phyloP scores from a whole-genome alignment of 2,329 filamentous ascomycete genomes.

The Lasiodiplodia hormozganensis region DNA sequence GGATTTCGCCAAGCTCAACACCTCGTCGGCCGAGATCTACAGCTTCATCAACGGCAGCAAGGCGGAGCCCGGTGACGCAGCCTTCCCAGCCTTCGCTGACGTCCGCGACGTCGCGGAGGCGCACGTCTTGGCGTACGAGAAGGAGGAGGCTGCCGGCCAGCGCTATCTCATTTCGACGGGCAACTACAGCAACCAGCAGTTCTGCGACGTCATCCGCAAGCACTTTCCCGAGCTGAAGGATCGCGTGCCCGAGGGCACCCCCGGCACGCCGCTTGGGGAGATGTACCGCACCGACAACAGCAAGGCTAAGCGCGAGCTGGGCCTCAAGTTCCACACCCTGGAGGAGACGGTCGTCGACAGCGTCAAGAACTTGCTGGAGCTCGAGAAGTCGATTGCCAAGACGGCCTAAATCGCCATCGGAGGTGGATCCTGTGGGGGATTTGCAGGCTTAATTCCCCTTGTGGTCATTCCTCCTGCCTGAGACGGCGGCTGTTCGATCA shows the following conservation, averaged over 20 bases:
- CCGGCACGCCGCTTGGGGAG: constrained; percentile 40
- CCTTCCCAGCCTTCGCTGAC: constrained; percentile 56
- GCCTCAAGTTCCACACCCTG: constrained; percentile 48
- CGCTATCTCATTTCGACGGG: constrained; percentile 21
- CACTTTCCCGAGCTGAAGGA: constrained; percentile 48
- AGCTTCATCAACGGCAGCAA: constrained; percentile 19
- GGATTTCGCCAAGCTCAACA: constrained; percentile 15
- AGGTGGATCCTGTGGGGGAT: constrained; percentile 10
- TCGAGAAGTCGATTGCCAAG: constrained; percentile 33
- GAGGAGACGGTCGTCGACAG: constrained; percentile 47
- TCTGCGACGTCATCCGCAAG: constrained; percentile 31
- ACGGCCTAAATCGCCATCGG: not conserved
- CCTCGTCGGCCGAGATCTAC: constrained; percentile 15
- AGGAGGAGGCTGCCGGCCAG: constrained; percentile 22
- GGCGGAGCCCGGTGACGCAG: constrained; percentile 1
- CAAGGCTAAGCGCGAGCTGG: constrained; percentile 50
- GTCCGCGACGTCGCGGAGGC: constrained; percentile 55
- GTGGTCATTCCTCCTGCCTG: constrained; percentile 14
- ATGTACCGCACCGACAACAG: constrained; percentile 52
- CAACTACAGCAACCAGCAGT: constrained; percentile 25
- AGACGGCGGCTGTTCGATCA: constrained; percentile 4
- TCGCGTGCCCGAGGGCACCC: constrained; percentile 42
- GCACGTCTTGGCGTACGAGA: constrained; percentile 53
- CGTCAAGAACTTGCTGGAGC: constrained; percentile 36
- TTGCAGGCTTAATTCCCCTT: constrained; percentile 2